A percentile compares a stretch with the other conserved stretches of the same genome.
Evolutionary conservation across 2,329 filamentous ascomycete genomes (phyloP).

Genomic region (Penicillium sp.): DNA sequence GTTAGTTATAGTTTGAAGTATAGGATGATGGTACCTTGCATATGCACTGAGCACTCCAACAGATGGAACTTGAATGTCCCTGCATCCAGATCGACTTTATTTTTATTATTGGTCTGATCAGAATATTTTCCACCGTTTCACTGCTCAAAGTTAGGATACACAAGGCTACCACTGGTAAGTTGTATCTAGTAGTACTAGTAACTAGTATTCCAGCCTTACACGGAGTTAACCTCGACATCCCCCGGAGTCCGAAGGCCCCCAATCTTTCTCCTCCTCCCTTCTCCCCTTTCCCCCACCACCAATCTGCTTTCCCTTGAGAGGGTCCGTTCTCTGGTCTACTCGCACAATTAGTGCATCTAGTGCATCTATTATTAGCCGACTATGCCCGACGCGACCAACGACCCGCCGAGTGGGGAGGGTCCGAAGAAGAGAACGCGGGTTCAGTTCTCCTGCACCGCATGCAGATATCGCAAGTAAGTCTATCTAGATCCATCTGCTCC

Average conservation of each 20-base stretch:
- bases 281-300: not conserved
- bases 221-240: not conserved
- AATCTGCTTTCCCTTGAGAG: not conserved
- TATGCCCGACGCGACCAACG: constrained; percentile 9
- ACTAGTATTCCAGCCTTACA: not conserved
- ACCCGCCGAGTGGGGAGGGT: constrained; percentile 15
- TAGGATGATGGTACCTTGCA: too few relatives aligned
- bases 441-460: constrained; percentile 45
- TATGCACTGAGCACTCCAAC: too few relatives aligned
- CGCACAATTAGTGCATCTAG: too few relatives aligned
- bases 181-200: not conserved
- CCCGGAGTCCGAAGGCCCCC: not conserved
- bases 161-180: too few relatives aligned
- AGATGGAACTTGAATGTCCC: too few relatives aligned
- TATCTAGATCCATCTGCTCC: too few relatives aligned
- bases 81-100: too few relatives aligned
- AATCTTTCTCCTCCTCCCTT: not conserved
- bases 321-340: not conserved
- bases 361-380: not conserved
- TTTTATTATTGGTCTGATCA: too few relatives aligned
- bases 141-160: too few relatives aligned
- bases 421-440: constrained; percentile 40
- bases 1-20: too few relatives aligned
- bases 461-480: constrained; percentile 40
- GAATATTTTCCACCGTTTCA: too few relatives aligned